Base-by-base conservation (phyloP, 352 stramenopile species). In the Globisporangium viniferum region DNA sequence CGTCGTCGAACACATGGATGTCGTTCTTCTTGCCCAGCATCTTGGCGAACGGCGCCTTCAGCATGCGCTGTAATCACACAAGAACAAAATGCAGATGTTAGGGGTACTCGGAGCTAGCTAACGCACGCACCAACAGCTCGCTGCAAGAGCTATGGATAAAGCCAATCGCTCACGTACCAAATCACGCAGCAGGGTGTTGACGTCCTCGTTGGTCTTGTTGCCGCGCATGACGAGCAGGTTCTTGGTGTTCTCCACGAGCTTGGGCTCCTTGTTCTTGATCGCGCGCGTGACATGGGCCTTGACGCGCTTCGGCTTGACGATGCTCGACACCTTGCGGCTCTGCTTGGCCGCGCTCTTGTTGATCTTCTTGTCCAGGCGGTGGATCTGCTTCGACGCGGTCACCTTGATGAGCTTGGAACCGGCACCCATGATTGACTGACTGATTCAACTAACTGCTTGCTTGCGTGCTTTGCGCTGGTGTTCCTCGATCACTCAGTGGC, bases 11-110 rank as follows among this genome's bases (percentile, higher is more conserved):
- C 60, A 95, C 91, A 74, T 95, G 91, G 56, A 98, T 90, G 70
- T 98, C 92, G 76, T 98, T 97, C 72, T 97, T 97, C 78, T 97
- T 97, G 59, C 73, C 79, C 72, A 98, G 88, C 74, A 97, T 92
- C 71, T 95, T 95, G 59, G 81, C 80, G 62, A 93, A 80, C 14
- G 90, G 91, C 58, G 89, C 81, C 73, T 97, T 97, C 66, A 98
- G 73, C 77, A 93, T 89, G 59, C 86, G 89, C 84, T 93, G 65
- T 12, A 62, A n/a, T 6, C 2, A 56, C 10, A 53, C 15, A 59
- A 46, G 8, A 18, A 31, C 6, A 27, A 39, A 39, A 39, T 39
- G 33, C 33, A 33, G 31, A 33, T 5, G 3, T 33, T 33, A 33
- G 31, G 4, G 31, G 5, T 33, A 33, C 31, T 6, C 2, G 5